Conservation (phyloP, 345 rosid genomes). For the Dimocarpus longan region DNA sequence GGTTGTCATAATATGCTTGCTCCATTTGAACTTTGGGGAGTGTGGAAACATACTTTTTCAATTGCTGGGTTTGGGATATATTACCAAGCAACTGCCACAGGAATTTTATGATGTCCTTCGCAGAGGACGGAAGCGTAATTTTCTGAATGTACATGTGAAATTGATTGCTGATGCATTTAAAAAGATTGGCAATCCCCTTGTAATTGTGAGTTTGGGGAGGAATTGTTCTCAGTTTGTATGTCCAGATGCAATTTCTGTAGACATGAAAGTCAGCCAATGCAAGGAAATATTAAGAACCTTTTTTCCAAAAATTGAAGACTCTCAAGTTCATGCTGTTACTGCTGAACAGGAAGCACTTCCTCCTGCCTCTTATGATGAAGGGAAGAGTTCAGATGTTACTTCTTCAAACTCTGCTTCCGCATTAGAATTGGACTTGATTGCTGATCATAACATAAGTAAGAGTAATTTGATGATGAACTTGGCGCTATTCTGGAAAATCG, state of each 20-base stretch:
- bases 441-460: background rate
- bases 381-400: constrained; percentile 8
- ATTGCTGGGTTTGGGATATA: constrained; percentile 20
- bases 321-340: constrained; percentile 4
- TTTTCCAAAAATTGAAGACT: constrained; percentile 24
- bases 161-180: constrained; percentile 34
- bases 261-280: constrained; percentile 29
- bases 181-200: constrained; percentile 38
- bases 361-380: background rate
- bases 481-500: constrained; percentile 18
- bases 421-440: background rate
- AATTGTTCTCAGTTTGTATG: constrained; percentile 4
- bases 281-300: constrained; percentile 26
- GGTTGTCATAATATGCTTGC: constrained; percentile 34
- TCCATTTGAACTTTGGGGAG: constrained; percentile 36
- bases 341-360: background rate
- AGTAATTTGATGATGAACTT: background rate
- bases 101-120: constrained; percentile 23
- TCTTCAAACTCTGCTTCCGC: constrained; percentile 7
- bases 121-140: background rate
- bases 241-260: constrained; percentile 32
- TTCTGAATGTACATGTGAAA: background rate
- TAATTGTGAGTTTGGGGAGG: constrained; percentile 21
- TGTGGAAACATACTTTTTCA: constrained; percentile 13
- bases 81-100: constrained; percentile 26